These are phyloP conservation scores for Suillus sp. DNA, from an alignment of 768 basidiomycete genomes.

Conservation along the genomic window DNA sequence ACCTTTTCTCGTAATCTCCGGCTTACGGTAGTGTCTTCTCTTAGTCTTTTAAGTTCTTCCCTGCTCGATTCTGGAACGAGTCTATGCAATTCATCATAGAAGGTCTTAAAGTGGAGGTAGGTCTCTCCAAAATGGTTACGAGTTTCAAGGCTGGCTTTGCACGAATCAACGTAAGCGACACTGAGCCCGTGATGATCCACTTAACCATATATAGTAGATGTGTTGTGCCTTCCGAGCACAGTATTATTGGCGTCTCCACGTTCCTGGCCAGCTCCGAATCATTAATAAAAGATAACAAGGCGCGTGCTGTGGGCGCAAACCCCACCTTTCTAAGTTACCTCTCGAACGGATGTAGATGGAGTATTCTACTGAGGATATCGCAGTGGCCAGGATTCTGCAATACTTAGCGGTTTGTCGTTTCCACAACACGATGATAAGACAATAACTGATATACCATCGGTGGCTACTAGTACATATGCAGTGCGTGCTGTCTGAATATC, in stretches of 20 bases:
- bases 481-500: not conserved
- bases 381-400: not conserved
- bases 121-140: not conserved
- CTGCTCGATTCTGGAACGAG: not conserved
- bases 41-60: not conserved
- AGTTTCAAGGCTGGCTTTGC: not conserved
- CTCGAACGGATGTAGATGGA: not conserved
- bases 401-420: not conserved
- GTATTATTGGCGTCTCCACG: not conserved
- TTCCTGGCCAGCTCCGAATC: not conserved
- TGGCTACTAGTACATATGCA: conserved; percentile 2
- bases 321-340: not conserved
- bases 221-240: not conserved
- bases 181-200: not conserved
- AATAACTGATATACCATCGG: not conserved
- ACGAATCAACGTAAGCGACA: not conserved
- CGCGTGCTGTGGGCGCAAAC: not conserved
- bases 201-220: conserved; percentile 1
- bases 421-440: not conserved
- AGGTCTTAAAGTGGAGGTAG: not conserved
- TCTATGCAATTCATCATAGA: not conserved
- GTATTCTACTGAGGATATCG: not conserved
- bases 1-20: not conserved
- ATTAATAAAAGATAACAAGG: not conserved
- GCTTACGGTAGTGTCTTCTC: not conserved